Conservation (phyloP, 176 grass and related monocot genomes). For the Cymbopogon citratus region DNA sequence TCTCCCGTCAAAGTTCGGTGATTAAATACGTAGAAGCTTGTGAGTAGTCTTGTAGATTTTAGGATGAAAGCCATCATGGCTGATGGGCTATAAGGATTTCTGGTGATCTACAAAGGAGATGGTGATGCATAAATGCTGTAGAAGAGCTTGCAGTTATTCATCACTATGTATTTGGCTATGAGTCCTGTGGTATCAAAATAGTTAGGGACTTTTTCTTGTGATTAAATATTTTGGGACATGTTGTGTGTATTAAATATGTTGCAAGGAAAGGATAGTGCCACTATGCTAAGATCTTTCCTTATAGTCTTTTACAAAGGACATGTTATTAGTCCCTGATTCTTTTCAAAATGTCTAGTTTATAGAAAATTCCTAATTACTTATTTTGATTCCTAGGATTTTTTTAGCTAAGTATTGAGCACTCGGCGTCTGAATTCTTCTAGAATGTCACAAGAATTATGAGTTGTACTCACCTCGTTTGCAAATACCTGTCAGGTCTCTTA, state of each 20-base stretch:
- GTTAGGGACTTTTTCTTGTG: background rate
- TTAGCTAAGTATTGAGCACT: background rate
- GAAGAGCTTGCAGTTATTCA: background rate
- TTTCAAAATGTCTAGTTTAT: background rate
- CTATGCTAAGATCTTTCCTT: background rate
- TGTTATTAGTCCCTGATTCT: background rate
- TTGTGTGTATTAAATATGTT: background rate
- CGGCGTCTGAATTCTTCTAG: background rate
- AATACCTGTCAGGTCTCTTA: background rate
- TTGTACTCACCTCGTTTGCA: background rate
- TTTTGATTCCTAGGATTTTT: background rate
- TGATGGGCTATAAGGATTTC: background rate
- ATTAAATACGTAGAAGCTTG: background rate
- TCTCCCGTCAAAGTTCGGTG: background rate
- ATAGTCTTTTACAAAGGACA: background rate
- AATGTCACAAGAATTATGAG: background rate
- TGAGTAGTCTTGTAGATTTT: background rate
- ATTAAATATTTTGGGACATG: background rate
- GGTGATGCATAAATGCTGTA: background rate
- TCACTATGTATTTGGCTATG: background rate
- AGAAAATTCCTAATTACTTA: background rate
- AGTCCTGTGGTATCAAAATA: background rate
- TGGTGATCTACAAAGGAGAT: background rate
- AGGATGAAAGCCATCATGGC: background rate
- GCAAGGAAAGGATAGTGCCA: background rate